Conservation (phyloP, 2,329 filamentous ascomycete species). For the Zasmidium angulare region DNA sequence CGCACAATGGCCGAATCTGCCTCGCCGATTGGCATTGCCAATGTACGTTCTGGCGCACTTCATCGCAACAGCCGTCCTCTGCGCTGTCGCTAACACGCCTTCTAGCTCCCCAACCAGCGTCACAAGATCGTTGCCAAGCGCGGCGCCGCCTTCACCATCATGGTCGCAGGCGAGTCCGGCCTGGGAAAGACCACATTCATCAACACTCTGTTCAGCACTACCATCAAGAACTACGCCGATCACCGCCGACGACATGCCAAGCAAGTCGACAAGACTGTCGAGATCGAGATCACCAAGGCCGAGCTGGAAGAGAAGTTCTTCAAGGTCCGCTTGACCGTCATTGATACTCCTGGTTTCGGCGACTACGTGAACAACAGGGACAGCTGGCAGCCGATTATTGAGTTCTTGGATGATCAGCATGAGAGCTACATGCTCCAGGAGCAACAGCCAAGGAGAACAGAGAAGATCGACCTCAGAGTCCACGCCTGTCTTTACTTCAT, state of each 20-base stretch:
- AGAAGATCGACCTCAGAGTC: conserved; percentile 99
- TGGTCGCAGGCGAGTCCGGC: conserved; percentile 99
- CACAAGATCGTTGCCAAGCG: conserved; percentile 76
- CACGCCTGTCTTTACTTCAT: conserved; percentile 99
- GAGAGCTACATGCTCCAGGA: conserved; percentile 99
- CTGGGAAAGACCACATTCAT: conserved; percentile 99
- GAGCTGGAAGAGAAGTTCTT: conserved; percentile 99
- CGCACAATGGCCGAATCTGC: conserved; percentile 61
- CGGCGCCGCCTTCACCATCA: conserved; percentile 98
- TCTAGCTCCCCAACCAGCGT: conserved; percentile 67
- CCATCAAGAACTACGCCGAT: conserved; percentile 99
- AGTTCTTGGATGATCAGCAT: conserved; percentile 99
- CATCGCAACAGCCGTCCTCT: neutral
- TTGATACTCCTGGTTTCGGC: conserved; percentile 97
- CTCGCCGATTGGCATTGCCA: conserved; percentile 72
- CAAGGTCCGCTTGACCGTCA: conserved; percentile 98
- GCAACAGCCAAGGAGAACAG: conserved; percentile 94
- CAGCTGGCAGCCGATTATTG: conserved; percentile 99
- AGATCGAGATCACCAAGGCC: conserved; percentile 99
- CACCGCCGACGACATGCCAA: conserved; percentile 99
- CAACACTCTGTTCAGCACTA: conserved; percentile 99
- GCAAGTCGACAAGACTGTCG: conserved; percentile 99
- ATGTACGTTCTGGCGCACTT: conserved; percentile 51
- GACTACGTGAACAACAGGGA: conserved; percentile 99
- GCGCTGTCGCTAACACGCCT: conserved; percentile 35